Conservation (phyloP, 192 early-diverging fungal species). For the Rhizophlyctis rosea region DNA sequence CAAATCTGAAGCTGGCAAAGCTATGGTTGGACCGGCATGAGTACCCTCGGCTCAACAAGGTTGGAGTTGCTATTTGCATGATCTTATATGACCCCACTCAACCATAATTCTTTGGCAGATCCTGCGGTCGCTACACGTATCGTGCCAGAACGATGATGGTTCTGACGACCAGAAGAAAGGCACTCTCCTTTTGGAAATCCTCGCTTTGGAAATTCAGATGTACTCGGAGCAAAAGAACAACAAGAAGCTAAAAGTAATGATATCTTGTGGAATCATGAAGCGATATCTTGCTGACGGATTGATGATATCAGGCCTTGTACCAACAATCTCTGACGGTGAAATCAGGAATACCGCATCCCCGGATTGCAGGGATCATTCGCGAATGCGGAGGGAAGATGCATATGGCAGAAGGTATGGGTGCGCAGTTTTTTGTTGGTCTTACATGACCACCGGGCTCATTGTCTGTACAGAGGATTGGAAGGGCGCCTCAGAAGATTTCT, state of each 20-base stretch:
- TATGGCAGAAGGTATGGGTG: slow-evolving; percentile 80
- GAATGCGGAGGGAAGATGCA: slow-evolving; percentile 99
- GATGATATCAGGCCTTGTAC: slow-evolving; percentile 62
- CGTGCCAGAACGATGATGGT: slow-evolving; percentile 76
- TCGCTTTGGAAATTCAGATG: slow-evolving; percentile 96
- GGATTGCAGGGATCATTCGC: slow-evolving; percentile 77
- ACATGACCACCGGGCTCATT: neutral
- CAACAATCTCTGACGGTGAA: slow-evolving; percentile 83
- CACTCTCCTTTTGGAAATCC: slow-evolving; percentile 88
- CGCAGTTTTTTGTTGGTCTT: neutral
- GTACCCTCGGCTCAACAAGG: slow-evolving; percentile 67
- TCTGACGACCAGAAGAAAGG: slow-evolving; percentile 88
- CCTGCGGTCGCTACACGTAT: slow-evolving; percentile 65
- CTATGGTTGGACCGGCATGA: slow-evolving; percentile 81
- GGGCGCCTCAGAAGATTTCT: slow-evolving; percentile 89
- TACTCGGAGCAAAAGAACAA: slow-evolving; percentile 83
- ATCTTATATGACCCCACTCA: neutral
- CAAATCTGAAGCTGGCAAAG: slow-evolving; percentile 83
- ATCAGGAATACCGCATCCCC: slow-evolving; percentile 93
- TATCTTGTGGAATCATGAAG: neutral
- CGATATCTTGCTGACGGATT: neutral
- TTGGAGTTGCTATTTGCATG: slow-evolving; percentile 8
- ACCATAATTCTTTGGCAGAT: slow-evolving; percentile 45
- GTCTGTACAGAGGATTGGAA: slow-evolving; percentile 77
- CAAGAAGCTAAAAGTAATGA: slow-evolving; percentile 81